Percentiles rank a stretch among this genome's conserved stretches.
These are phyloP conservation scores for Phytopythium cucurbitacearum DNA, from an alignment of 352 stramenopile species.

Conservation along the genomic window DNA sequence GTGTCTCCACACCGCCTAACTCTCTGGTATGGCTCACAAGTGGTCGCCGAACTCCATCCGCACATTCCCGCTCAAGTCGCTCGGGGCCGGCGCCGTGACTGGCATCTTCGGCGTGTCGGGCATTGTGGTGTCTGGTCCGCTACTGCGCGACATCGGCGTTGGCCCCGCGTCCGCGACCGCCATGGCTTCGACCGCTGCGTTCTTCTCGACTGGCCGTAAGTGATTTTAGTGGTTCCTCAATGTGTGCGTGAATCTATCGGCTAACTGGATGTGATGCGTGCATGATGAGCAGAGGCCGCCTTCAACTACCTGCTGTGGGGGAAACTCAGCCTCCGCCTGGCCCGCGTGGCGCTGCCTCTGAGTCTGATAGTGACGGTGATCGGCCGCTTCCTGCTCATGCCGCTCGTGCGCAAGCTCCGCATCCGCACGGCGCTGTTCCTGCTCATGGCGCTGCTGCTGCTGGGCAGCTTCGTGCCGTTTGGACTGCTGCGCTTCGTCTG, in stretches of 20 bases:
- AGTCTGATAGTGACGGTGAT: constrained; percentile 31
- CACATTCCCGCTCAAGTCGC: constrained; percentile 77
- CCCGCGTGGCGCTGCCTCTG: constrained; percentile 20
- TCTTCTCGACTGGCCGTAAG: constrained; percentile 39
- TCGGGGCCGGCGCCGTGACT: constrained; percentile 86
- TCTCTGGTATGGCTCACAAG: constrained; percentile 21
- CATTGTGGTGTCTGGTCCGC: constrained; percentile 86
- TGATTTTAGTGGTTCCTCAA: neutral
- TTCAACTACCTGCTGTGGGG: constrained; percentile 43
- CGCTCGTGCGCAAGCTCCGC: constrained; percentile 30
- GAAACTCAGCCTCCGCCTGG: constrained; percentile 25
- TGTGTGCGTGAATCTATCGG: neutral
- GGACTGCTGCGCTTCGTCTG: constrained; percentile 10
- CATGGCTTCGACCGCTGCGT: constrained; percentile 50
- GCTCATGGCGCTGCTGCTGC: constrained; percentile 20
- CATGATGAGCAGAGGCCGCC: constrained; percentile 18
- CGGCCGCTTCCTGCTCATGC: constrained; percentile 23
- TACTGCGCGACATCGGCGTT: constrained; percentile 90
- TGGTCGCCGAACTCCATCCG: constrained; percentile 40
- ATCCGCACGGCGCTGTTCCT: constrained; percentile 27
- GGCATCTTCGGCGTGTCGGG: constrained; percentile 90
- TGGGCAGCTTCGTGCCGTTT: constrained; percentile 30
- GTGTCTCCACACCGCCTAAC: neutral
- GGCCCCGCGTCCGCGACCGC: constrained; percentile 58
- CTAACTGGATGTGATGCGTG: neutral